Percentiles rank a stretch among this genome's conserved stretches.
Evolutionary conservation across 805 yeast genomes (phyloP).

Genomic region (Cyberlindnera japonica): DNA sequence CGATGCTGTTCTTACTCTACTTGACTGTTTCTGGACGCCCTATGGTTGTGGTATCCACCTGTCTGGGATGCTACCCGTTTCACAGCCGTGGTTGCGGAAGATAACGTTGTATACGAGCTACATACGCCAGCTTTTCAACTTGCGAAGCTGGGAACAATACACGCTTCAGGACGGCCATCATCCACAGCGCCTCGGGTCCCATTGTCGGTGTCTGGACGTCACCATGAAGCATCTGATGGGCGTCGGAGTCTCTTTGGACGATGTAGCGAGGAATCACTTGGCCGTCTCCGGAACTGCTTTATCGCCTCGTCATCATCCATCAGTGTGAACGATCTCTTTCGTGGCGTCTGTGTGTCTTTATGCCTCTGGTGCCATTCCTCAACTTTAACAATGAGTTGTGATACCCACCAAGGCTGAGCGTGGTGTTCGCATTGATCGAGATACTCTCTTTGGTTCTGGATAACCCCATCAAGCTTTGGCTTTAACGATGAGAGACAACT

Average conservation of each 20-base stretch:
- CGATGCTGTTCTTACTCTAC: too few species aligned
- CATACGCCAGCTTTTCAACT: too few species aligned
- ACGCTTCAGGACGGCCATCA: background rate
- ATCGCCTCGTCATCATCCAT: conserved; percentile 8
- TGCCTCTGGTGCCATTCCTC: conserved; percentile 4
- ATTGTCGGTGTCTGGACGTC: background rate
- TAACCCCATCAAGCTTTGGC: conserved; percentile 7
- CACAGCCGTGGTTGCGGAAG: too few species aligned
- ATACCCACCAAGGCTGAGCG: conserved; percentile 7
- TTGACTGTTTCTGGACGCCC: too few species aligned
- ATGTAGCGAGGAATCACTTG: conserved; percentile 1
- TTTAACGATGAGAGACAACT: conserved; percentile 4
- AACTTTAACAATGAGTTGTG: conserved; percentile 2
- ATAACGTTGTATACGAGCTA: too few species aligned
- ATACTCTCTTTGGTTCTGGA: conserved; percentile 2
- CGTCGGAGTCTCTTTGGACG: conserved; percentile 11
- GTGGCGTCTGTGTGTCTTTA: conserved; percentile 4
- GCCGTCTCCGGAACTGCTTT: conserved; percentile 5
- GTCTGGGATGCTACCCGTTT: too few species aligned
- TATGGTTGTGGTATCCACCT: too few species aligned
- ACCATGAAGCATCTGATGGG: background rate
- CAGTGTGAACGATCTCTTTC: conserved; percentile 10
- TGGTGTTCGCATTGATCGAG: background rate
- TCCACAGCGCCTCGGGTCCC: too few species aligned
- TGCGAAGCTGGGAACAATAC: too few species aligned